phyloP scores from a whole-genome alignment of 768 basidiomycete genomes.

The Leccinum variicolor region DNA sequence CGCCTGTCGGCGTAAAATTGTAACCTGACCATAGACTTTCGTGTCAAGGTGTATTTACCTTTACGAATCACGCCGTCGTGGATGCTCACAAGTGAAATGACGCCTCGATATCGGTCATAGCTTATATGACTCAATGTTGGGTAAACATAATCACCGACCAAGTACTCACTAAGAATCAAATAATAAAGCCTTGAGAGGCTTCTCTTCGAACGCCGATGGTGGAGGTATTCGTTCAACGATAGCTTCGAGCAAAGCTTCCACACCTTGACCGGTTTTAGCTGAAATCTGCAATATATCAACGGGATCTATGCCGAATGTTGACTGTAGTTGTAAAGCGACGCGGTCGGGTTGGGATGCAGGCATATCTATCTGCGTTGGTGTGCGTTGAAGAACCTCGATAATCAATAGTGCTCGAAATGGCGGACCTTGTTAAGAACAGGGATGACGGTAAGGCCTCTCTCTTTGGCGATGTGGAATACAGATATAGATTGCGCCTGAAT shows the following conservation, averaged over 20 bases:
- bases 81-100: conserved; percentile 86
- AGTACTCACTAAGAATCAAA: conserved; percentile 85
- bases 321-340: conserved; percentile 75
- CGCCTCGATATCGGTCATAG: conserved; percentile 94
- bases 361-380: conserved; percentile 71
- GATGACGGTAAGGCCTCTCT: conserved; percentile 77
- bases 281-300: conserved; percentile 75
- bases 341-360: conserved; percentile 83
- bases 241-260: conserved; percentile 71
- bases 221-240: conserved; percentile 85
- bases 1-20: conserved; percentile 48
- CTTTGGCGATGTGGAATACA: conserved; percentile 85
- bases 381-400: conserved; percentile 1
- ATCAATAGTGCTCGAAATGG: not conserved
- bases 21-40: not conserved
- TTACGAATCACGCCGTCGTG: conserved; percentile 78
- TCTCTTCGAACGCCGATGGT: conserved; percentile 52
- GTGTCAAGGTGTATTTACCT: conserved; percentile 42
- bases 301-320: conserved; percentile 79
- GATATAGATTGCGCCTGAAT: conserved; percentile 97
- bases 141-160: not conserved
- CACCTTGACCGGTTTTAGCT: conserved; percentile 89
- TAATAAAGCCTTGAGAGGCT: conserved; percentile 76
- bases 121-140: conserved; percentile 37
- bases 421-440: conserved; percentile 90